Evolutionary conservation across 2,329 filamentous ascomycete species (phyloP).

Genomic region (Orbilia ellipsospora): DNA sequence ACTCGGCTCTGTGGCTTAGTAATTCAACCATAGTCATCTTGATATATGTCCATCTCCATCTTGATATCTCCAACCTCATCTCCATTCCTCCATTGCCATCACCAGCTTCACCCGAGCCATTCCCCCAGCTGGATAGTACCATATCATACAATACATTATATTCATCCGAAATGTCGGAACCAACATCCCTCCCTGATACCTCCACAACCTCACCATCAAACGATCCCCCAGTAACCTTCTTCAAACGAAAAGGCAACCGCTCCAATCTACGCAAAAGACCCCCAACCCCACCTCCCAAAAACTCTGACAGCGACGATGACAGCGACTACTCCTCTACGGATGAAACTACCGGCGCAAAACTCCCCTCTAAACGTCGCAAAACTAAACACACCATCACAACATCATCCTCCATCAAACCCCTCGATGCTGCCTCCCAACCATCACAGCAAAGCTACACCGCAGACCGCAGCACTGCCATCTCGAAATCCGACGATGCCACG

Average conservation of each 20-base stretch:
- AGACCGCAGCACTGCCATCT: constrained; percentile 71
- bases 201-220: neutral
- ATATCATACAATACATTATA: too few species aligned
- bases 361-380: constrained; percentile 79
- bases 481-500: constrained; percentile 85
- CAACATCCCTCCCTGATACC: neutral
- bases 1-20: constrained; percentile 27
- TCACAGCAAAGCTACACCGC: constrained; percentile 37
- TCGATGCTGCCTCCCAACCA: constrained; percentile 60
- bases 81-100: constrained; percentile 2
- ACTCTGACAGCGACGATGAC: constrained; percentile 66
- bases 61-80: constrained; percentile 25
- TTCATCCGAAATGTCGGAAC: too few species aligned
- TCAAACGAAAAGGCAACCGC: constrained; percentile 79
- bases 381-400: constrained; percentile 74
- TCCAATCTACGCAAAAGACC: constrained; percentile 82
- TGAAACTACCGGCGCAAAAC: constrained; percentile 69
- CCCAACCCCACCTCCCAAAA: constrained; percentile 77
- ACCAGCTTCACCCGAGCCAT: neutral
- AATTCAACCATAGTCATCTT: constrained; percentile 4
- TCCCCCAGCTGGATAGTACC: too few species aligned
- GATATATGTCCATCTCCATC: too few species aligned
- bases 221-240: constrained; percentile 77
- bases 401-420: constrained; percentile 68
- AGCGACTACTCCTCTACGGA: constrained; percentile 75